Evolutionary conservation across 208 protist species (phyloP), one percentile per base, ranked within the genome.

Genomic region (Jaenimonas drosophilae): DNA sequence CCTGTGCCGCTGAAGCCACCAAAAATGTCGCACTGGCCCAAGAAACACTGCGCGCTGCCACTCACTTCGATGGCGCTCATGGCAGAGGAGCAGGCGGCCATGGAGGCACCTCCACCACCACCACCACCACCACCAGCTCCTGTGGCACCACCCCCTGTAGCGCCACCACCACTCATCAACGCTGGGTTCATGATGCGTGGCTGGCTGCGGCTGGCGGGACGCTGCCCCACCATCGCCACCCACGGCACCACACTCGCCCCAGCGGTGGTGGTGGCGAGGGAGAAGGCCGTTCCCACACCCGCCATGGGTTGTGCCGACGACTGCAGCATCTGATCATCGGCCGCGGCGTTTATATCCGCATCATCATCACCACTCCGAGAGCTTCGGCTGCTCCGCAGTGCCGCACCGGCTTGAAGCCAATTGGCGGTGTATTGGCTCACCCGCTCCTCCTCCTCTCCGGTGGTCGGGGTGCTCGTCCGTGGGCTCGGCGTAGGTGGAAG

Each of bases 21-120:
- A 46, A 49, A 52, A 2, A 76, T 29, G 37, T 76, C 67, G 54
- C 67, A 76, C 54, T 70, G 54, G 23, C 28, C 42, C 23, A 76
- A 17, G 7, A 48, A 39, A 7, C 59, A 56, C 29, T 29, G 33
- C 14, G 5, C 41, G 0, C 44, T 38, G 4, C 41, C 41, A 5
- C 29, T 6, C 5, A 74, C 27, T 27, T 60, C 49, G 4, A 74
- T 11, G 31, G 62, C 59, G 30, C 49, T 32, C 5, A 17, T 24
- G 14, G 23, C 9, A 5, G 16, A 19, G 3, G 43, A 27, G 4
- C 25, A 31, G 21, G 31, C 31, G 9, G 14, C 31, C 31, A 34
- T 34, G 31, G 31, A 34, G 31, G 9, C 14, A 9, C 11, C 31
- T 9, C 31, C 31, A 14, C 31, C 31, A 14, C 11, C n/a, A n/a